Percentiles rank a stretch among this genome's conserved stretches.
phyloP scores from a whole-genome alignment of 2,329 filamentous ascomycete genomes.

The Neofusicoccum laricinum region DNA sequence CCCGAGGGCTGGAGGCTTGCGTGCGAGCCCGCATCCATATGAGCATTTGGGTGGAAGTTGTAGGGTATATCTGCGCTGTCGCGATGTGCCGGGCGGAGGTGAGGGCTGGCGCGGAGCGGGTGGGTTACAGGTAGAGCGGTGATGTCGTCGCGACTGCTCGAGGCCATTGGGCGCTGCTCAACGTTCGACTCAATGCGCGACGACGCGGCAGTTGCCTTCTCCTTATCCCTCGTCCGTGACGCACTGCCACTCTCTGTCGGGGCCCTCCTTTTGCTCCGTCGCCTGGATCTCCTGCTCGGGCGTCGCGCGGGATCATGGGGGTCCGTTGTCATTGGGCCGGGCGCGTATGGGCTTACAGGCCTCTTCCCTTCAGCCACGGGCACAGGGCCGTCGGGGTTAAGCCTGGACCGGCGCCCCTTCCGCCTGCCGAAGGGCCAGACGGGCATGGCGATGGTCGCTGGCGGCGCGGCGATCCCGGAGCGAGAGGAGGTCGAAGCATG shows the following conservation, averaged over 20 bases:
- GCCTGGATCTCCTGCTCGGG: constrained; percentile 17
- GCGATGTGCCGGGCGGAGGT: constrained; percentile 43
- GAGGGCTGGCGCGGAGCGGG: constrained; percentile 45
- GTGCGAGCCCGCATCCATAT: constrained; percentile 29
- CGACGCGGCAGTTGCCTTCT: constrained; percentile 1
- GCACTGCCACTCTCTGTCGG: constrained; percentile 13
- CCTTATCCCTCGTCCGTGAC: constrained; percentile 12
- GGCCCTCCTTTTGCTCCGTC: constrained; percentile 27
- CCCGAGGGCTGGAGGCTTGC: constrained; percentile 31
- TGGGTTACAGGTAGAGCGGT: constrained; percentile 45
- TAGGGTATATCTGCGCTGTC: constrained; percentile 42
- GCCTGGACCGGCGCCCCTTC: constrained; percentile 13
- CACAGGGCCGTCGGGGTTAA: constrained; percentile 32
- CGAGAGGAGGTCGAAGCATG: constrained; percentile 8
- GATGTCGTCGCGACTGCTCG: constrained; percentile 42
- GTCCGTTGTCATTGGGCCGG: constrained; percentile 20
- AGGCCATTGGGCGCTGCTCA: constrained; percentile 12
- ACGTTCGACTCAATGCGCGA: constrained; percentile 9
- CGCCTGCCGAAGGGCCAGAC: constrained; percentile 72
- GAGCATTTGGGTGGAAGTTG: constrained; percentile 37
- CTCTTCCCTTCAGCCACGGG: constrained; percentile 51
- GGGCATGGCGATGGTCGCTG: constrained; percentile 55
- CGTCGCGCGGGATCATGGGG: constrained; percentile 16
- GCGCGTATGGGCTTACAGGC: constrained; percentile 23
- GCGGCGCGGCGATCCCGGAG: constrained; percentile 6